phyloP scores from a whole-genome alignment of 2,329 filamentous ascomycete genomes.

The Nemania serpens region DNA sequence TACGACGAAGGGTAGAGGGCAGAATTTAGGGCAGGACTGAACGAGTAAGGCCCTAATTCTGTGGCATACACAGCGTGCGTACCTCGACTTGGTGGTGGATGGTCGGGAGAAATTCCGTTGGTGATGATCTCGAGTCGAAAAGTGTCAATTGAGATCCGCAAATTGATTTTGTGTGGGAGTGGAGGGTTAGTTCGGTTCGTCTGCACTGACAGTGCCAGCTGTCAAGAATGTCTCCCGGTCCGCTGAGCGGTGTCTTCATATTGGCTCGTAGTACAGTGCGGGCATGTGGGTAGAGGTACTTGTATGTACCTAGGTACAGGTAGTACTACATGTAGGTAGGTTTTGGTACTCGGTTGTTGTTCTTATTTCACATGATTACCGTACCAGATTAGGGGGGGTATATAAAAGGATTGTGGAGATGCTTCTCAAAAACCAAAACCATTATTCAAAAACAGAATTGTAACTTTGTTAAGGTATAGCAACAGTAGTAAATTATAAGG shows the following conservation, averaged over 20 bases:
- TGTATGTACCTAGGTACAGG: no score
- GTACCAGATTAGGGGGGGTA: no score
- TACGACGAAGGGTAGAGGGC: neutral
- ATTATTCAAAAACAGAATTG: no score
- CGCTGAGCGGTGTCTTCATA: neutral
- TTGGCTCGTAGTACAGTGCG: no score
- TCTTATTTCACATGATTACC: no score
- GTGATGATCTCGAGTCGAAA: slow-evolving; percentile 27
- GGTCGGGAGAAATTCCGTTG: slow-evolving; percentile 30
- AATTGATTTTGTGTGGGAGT: slow-evolving; percentile 42
- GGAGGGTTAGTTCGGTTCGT: slow-evolving; percentile 38
- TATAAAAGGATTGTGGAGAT: no score
- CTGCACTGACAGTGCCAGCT: slow-evolving; percentile 11
- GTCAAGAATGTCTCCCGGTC: neutral
- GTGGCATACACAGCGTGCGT: slow-evolving; percentile 22
- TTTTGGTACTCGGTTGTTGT: no score
- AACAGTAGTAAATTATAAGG: no score
- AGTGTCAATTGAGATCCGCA: slow-evolving; percentile 29
- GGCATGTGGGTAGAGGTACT: no score
- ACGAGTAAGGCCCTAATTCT: slow-evolving; percentile 5
- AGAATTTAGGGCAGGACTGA: neutral
- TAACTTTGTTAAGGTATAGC: no score
- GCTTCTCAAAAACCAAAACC: no score
- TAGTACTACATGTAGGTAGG: no score
- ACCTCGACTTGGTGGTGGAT: slow-evolving; percentile 40